These are phyloP conservation scores for Polyplosphaeria fusca DNA, from an alignment of 495 filamentous ascomycete species.

Conservation along the genomic window DNA sequence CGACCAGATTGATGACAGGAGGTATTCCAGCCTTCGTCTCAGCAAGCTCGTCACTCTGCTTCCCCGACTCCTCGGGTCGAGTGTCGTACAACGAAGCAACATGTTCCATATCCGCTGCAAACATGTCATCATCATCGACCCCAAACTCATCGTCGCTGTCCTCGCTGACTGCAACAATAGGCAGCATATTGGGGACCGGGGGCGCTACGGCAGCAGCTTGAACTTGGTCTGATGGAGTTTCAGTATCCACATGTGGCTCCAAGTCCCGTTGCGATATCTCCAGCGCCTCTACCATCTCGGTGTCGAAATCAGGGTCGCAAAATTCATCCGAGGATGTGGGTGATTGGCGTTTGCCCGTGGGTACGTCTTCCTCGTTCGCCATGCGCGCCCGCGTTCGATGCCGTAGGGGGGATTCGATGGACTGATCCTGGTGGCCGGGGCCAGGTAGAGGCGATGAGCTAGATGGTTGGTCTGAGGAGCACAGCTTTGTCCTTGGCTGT, in stretches of 20 bases:
- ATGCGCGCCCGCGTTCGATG: too few relatives aligned
- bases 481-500: not conserved
- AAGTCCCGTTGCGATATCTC: constrained; percentile 19
- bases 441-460: constrained; percentile 57
- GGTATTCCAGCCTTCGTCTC: not conserved
- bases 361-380: constrained; percentile 18
- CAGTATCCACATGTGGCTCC: not conserved
- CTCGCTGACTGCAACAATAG: not conserved
- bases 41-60: not conserved
- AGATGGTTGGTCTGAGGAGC: constrained; percentile 37
- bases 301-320: constrained; percentile 47
- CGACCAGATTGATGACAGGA: constrained; percentile 13
- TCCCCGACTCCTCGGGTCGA: constrained; percentile 24
- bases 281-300: constrained; percentile 32
- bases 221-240: not conserved
- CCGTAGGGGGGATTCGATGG: not conserved
- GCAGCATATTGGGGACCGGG: not conserved
- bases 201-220: not conserved
- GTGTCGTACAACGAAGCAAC: constrained; percentile 54
- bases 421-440: constrained; percentile 17
- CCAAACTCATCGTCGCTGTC: constrained; percentile 53
- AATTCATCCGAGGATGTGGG: constrained; percentile 48
- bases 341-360: not conserved
- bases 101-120: constrained; percentile 57
- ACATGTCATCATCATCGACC: constrained; percentile 32